Percentiles rank a stretch among this genome's conserved stretches.
Conservation (phyloP, 2,329 filamentous ascomycete genomes). For the Colletotrichum sp. region DNA sequence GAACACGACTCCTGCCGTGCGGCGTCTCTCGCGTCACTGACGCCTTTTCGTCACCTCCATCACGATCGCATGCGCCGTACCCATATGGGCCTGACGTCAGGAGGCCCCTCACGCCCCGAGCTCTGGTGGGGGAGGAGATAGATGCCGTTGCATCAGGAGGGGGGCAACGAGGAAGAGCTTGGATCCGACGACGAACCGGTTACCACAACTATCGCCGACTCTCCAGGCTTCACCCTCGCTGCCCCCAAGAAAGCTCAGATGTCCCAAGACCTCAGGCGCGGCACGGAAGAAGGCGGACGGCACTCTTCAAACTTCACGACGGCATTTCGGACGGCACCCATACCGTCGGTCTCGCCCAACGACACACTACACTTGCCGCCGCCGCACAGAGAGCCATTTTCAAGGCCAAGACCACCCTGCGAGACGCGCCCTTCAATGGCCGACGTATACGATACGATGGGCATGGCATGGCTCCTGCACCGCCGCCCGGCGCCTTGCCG, state of each 20-base stretch:
- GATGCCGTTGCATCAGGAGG: neutral
- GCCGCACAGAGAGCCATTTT: neutral
- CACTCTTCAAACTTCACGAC: neutral
- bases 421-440: neutral
- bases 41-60: neutral
- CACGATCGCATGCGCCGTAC: neutral
- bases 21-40: neutral
- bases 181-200: neutral
- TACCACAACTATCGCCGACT: neutral
- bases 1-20: neutral
- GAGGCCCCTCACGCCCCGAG: neutral
- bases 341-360: neutral
- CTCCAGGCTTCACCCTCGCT: neutral
- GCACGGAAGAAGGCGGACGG: neutral
- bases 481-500: constrained; percentile 3
- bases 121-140: neutral
- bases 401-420: neutral
- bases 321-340: neutral
- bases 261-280: neutral
- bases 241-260: neutral
- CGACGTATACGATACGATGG: neutral
- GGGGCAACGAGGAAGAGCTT: neutral
- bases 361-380: neutral
- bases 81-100: neutral
- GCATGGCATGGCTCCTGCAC: neutral